Evolutionary conservation across 2,329 filamentous ascomycete genomes (phyloP).

Genomic region (Ramularia endophylla): DNA sequence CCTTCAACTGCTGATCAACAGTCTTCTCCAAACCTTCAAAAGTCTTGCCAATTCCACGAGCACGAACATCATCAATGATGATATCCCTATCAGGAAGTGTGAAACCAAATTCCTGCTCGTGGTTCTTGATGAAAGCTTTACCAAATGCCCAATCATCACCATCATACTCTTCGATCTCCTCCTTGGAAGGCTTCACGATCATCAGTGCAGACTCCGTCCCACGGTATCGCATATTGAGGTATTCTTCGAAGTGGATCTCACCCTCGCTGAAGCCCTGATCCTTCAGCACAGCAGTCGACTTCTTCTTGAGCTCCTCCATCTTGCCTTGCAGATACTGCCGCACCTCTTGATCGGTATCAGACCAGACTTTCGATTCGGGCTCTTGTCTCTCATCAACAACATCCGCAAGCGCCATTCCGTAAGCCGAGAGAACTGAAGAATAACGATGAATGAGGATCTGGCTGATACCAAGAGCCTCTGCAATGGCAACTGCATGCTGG

Average conservation of each 20-base stretch:
- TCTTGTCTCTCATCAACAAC: slow-evolving; percentile 89
- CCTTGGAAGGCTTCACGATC: slow-evolving; percentile 67
- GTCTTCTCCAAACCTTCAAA: slow-evolving; percentile 74
- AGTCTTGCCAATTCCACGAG: slow-evolving; percentile 83
- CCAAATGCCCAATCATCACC: slow-evolving; percentile 76
- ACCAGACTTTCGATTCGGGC: slow-evolving; percentile 58
- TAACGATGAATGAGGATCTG: slow-evolving; percentile 84
- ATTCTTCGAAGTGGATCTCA: slow-evolving; percentile 80
- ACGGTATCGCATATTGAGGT: slow-evolving; percentile 88
- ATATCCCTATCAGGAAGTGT: slow-evolving; percentile 79
- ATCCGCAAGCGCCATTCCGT: slow-evolving; percentile 51
- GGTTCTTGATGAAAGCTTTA: slow-evolving; percentile 76
- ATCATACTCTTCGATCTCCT: slow-evolving; percentile 54
- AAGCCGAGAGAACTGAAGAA: slow-evolving; percentile 68
- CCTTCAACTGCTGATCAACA: slow-evolving; percentile 74
- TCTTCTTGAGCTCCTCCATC: slow-evolving; percentile 73
- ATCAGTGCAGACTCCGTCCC: slow-evolving; percentile 89
- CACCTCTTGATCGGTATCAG: slow-evolving; percentile 50
- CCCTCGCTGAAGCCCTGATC: slow-evolving; percentile 73
- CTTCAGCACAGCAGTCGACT: slow-evolving; percentile 59
- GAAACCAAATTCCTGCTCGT: slow-evolving; percentile 90
- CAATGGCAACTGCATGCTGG: slow-evolving; percentile 88
- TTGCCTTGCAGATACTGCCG: slow-evolving; percentile 61
- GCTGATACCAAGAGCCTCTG: slow-evolving; percentile 72
- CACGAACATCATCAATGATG: slow-evolving; percentile 83